Evolutionary conservation across 192 early-diverging fungal genomes (phyloP).

Genomic region (Backusella mclennaniae): DNA sequence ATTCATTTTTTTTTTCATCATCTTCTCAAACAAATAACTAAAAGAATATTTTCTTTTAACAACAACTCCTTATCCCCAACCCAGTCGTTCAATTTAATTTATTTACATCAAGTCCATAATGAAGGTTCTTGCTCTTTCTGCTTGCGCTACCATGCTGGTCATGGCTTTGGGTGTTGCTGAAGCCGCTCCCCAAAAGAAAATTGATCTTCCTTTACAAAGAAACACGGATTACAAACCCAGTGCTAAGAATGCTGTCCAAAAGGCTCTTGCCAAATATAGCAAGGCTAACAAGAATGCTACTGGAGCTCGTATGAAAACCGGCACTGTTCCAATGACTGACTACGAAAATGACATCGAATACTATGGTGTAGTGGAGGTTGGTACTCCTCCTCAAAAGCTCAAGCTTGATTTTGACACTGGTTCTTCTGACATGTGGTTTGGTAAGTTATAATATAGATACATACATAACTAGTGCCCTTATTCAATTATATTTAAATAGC

Average conservation of each 20-base stretch:
- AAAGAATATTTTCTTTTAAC: neutral
- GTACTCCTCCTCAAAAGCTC: slow-evolving; percentile 65
- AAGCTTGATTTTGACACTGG: slow-evolving; percentile 75
- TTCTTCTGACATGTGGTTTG: slow-evolving; percentile 67
- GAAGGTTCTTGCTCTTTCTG: neutral
- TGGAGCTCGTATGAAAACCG: neutral
- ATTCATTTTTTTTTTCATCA: neutral
- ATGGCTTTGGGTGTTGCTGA: neutral
- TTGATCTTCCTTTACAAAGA: slow-evolving; percentile 10
- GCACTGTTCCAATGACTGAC: slow-evolving; percentile 36
- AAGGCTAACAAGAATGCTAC: neutral
- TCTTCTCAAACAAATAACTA: neutral
- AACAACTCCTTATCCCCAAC: neutral
- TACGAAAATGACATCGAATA: slow-evolving; percentile 56
- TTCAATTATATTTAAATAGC: slow-evolving; percentile 13
- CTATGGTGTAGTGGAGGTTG: slow-evolving; percentile 61
- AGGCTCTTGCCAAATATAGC: slow-evolving; percentile 24
- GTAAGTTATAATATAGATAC: slow-evolving; percentile 7
- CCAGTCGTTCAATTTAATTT: neutral
- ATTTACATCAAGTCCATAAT: neutral
- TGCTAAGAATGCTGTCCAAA: slow-evolving; percentile 24
- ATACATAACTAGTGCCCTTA: neutral
- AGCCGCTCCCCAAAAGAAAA: neutral
- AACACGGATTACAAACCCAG: slow-evolving; percentile 30
- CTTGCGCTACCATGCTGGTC: neutral